phyloP scores from a whole-genome alignment of 495 filamentous ascomycete species.

The Podospora pseudopauciseta region DNA sequence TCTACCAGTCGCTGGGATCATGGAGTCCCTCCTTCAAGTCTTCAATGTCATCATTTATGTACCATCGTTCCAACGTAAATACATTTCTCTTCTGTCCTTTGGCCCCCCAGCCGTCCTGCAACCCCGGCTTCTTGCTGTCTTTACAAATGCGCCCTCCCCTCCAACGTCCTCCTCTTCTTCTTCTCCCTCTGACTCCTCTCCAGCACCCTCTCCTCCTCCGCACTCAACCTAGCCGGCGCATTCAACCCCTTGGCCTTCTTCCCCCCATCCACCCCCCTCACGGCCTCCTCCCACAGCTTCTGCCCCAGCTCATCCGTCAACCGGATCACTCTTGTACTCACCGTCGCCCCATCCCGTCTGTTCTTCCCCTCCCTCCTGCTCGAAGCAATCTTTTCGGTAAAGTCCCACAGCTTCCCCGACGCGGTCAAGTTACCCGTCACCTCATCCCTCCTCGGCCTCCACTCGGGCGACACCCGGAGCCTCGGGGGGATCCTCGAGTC shows the following conservation, averaged over 20 bases:
- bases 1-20: not conserved
- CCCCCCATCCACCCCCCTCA: slow-evolving; percentile 20
- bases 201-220: slow-evolving; percentile 41
- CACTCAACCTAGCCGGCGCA: slow-evolving; percentile 35
- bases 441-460: slow-evolving; percentile 66
- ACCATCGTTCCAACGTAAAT: not conserved
- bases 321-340: slow-evolving; percentile 73
- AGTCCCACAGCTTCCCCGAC: slow-evolving; percentile 79
- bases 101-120: not conserved
- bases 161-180: slow-evolving; percentile 40
- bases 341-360: slow-evolving; percentile 82
- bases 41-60: not conserved
- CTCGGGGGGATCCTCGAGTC: slow-evolving; percentile 54
- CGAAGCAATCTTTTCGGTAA: slow-evolving; percentile 79
- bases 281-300: slow-evolving; percentile 46
- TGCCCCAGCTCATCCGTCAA: slow-evolving; percentile 61
- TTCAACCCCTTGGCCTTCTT: slow-evolving; percentile 26
- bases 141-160: slow-evolving; percentile 48
- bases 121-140: not conserved
- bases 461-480: slow-evolving; percentile 69
- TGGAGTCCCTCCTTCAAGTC: not conserved
- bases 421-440: slow-evolving; percentile 58
- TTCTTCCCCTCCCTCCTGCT: slow-evolving; percentile 91
- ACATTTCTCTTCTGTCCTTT: not conserved
- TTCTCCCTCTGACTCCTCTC: slow-evolving; percentile 35